These are phyloP conservation scores for Yarrowia divulgata DNA, from an alignment of 805 yeast genomes.

Conservation along the genomic window DNA sequence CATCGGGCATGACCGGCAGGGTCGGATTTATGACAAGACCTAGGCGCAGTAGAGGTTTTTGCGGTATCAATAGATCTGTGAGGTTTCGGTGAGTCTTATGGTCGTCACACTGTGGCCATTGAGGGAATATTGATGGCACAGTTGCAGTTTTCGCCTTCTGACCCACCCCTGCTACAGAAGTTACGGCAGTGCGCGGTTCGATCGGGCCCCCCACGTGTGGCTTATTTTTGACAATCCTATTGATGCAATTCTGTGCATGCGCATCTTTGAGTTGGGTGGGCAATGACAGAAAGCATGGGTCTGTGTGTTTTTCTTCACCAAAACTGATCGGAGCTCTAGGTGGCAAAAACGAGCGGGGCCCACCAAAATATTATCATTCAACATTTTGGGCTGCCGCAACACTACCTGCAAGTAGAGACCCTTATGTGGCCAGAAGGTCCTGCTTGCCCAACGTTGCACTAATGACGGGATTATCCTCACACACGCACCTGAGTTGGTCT, in stretches of 20 bases:
- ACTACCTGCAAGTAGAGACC: constrained; percentile 7
- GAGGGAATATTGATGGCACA: not conserved
- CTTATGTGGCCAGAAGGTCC: constrained; percentile 9
- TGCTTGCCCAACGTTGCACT: constrained; percentile 17
- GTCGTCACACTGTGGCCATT: not conserved
- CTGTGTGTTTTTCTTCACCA: not conserved
- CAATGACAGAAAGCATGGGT: constrained; percentile 19
- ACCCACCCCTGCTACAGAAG: not conserved
- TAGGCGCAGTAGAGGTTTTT: too few relatives aligned
- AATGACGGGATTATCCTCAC: constrained; percentile 14
- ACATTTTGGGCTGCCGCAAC: not conserved
- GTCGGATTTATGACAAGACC: constrained; percentile 3
- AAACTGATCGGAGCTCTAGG: not conserved
- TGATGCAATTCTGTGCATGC: constrained; percentile 27
- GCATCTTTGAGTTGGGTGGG: constrained; percentile 31
- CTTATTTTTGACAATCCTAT: constrained; percentile 32
- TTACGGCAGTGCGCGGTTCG: constrained; percentile 3
- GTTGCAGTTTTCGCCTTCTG: not conserved
- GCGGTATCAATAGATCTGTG: constrained; percentile 1
- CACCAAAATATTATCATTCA: not conserved
- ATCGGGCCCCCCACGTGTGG: constrained; percentile 31
- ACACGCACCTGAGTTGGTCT: constrained; percentile 14
- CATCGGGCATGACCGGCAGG: not conserved
- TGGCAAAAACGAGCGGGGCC: constrained; percentile 1
- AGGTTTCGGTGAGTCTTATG: not conserved